Evolutionary conservation across 805 yeast species (phyloP).

Genomic region (Scheffersomyces stipitis): DNA sequence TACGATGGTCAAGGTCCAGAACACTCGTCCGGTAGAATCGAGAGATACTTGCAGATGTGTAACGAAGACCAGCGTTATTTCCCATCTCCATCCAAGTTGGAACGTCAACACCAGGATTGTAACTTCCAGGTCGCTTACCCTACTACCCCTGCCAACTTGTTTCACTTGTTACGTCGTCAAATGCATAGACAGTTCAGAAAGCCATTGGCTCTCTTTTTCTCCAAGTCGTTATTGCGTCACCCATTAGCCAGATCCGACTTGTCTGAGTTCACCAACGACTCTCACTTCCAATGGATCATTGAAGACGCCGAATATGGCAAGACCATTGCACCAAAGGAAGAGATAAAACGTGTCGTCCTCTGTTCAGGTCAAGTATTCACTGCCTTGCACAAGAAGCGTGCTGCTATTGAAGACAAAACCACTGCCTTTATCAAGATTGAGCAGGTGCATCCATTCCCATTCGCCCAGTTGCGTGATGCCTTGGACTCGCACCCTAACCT

Average conservation of each 20-base stretch:
- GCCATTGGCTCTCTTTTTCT: conserved; percentile 84
- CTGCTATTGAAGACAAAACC: conserved; percentile 66
- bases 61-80: conserved; percentile 93
- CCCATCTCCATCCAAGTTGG: conserved; percentile 87
- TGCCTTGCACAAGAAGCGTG: conserved; percentile 87
- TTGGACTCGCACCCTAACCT: conserved; percentile 76
- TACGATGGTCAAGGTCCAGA: conserved; percentile 99
- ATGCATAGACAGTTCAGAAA: conserved; percentile 99
- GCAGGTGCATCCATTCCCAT: conserved; percentile 99
- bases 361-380: conserved; percentile 95
- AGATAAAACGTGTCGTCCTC: conserved; percentile 82
- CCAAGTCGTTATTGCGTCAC: conserved; percentile 92
- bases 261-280: conserved; percentile 84
- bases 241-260: conserved; percentile 91
- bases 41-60: conserved; percentile 92
- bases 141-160: conserved; percentile 93
- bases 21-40: conserved; percentile 97
- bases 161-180: conserved; percentile 97
- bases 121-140: conserved; percentile 98
- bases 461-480: conserved; percentile 84
- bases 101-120: conserved; percentile 98
- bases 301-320: conserved; percentile 88
- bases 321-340: conserved; percentile 72
- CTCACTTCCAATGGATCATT: conserved; percentile 93
- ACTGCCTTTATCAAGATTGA: conserved; percentile 90